Conservation (phyloP, 2,329 filamentous ascomycete genomes). For the Fusarium sublunatum region DNA sequence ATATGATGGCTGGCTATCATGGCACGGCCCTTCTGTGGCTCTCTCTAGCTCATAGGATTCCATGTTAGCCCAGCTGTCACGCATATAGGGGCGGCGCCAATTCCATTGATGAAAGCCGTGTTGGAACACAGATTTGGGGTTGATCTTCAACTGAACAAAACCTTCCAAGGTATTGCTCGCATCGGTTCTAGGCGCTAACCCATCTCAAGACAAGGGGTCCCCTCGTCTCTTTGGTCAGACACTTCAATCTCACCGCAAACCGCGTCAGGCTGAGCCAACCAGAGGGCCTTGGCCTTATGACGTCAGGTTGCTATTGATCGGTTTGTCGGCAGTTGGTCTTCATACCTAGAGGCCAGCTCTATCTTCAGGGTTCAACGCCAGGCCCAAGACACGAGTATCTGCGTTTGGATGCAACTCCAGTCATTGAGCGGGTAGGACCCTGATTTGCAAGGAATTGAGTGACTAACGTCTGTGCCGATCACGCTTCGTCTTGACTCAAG, state of each 20-base stretch:
- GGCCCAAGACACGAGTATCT: neutral
- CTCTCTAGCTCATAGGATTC: constrained; percentile 14
- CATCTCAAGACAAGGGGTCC: constrained; percentile 27
- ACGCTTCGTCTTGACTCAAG: neutral
- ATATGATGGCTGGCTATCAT: constrained; percentile 17
- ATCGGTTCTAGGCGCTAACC: constrained; percentile 37
- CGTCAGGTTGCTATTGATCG: constrained; percentile 32
- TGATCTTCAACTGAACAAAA: constrained; percentile 41
- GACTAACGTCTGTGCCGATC: constrained; percentile 12
- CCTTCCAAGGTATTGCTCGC: constrained; percentile 39
- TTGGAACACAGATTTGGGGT: constrained; percentile 31
- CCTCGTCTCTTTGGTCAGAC: constrained; percentile 30
- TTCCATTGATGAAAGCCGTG: constrained; percentile 5
- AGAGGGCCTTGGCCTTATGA: constrained; percentile 33
- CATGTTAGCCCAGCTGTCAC: constrained; percentile 32
- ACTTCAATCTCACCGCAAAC: constrained; percentile 37
- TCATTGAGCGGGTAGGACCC: constrained; percentile 33
- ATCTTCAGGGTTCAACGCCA: constrained; percentile 21
- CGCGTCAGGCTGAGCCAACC: constrained; percentile 31
- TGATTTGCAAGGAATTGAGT: constrained; percentile 33
- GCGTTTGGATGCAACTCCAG: constrained; percentile 21
- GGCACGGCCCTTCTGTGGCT: constrained; percentile 31
- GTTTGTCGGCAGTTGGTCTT: constrained; percentile 33
- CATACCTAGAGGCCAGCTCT: constrained; percentile 9
- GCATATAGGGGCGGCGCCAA: constrained; percentile 27